Conservation (phyloP, 805 yeast species). For the Yamadazyma kitorensis region DNA sequence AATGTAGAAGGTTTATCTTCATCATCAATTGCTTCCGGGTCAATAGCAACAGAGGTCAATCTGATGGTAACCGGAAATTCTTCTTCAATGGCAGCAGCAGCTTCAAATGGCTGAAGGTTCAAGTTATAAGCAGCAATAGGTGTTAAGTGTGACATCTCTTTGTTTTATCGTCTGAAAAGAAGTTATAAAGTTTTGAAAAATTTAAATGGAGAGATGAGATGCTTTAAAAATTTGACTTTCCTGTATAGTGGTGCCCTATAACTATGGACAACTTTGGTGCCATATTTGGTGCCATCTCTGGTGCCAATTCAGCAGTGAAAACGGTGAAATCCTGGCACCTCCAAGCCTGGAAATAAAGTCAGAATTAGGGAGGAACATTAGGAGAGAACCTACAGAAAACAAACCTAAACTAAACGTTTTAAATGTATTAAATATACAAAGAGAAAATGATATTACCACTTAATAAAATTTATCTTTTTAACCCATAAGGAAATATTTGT, state of each 20-base stretch:
- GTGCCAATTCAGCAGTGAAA: too few species aligned
- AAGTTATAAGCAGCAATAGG: constrained; percentile 87
- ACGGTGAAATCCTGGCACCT: too few species aligned
- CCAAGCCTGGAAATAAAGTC: too few species aligned
- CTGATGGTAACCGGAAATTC: constrained; percentile 89
- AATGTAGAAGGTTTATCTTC: constrained; percentile 83
- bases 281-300: too few species aligned
- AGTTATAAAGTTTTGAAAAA: constrained; percentile 2
- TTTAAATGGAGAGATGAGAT: constrained; percentile 8
- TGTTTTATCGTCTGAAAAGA: neutral
- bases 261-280: too few species aligned
- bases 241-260: too few species aligned
- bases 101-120: constrained; percentile 82
- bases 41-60: constrained; percentile 92
- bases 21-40: constrained; percentile 83
- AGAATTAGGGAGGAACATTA: neutral
- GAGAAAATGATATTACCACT: constrained; percentile 16
- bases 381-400: neutral
- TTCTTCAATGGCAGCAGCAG: constrained; percentile 81
- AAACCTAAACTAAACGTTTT: constrained; percentile 6
- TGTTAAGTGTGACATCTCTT: constrained; percentile 61
- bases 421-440: constrained; percentile 33
- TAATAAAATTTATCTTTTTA: constrained; percentile 12
- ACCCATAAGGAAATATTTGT: too few species aligned
- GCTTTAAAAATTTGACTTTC: too few species aligned